These are phyloP conservation scores for Gymnopilus junonius DNA, from an alignment of 768 basidiomycete species.

Conservation along the genomic window DNA sequence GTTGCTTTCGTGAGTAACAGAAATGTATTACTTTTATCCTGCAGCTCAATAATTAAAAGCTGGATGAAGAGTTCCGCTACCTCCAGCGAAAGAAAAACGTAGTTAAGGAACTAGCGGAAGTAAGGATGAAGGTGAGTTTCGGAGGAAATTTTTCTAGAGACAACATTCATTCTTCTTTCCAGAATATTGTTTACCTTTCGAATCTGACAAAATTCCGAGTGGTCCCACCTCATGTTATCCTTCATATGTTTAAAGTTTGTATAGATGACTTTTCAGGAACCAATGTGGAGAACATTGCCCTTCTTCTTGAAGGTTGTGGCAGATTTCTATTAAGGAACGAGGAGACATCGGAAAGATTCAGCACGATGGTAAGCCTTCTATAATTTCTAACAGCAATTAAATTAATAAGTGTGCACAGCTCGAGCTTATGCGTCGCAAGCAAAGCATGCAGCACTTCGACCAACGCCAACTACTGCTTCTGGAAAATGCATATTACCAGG, in stretches of 20 bases:
- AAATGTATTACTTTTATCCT: background rate
- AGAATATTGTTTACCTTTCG: slow-evolving; percentile 90
- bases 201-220: slow-evolving; percentile 96
- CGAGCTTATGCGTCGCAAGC: slow-evolving; percentile 94
- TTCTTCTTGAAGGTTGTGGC: slow-evolving; percentile 92
- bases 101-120: slow-evolving; percentile 86
- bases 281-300: slow-evolving; percentile 92
- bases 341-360: slow-evolving; percentile 84
- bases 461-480: slow-evolving; percentile 86
- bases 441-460: slow-evolving; percentile 91
- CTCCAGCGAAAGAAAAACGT: slow-evolving; percentile 93
- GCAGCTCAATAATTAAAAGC: slow-evolving; percentile 44
- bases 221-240: slow-evolving; percentile 87
- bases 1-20: slow-evolving; percentile 69
- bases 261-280: slow-evolving; percentile 92
- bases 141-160: background rate
- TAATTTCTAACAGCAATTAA: background rate
- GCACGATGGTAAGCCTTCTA: slow-evolving; percentile 70
- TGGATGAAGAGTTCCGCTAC: slow-evolving; percentile 97
- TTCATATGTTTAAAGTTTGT: slow-evolving; percentile 97
- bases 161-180: background rate
- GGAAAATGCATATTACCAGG: slow-evolving; percentile 99
- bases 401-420: slow-evolving; percentile 49
- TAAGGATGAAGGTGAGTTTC: slow-evolving; percentile 73
- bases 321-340: slow-evolving; percentile 88